These are phyloP conservation scores for Aeschynomene evenia DNA, from an alignment of 306 rosid genomes.

Conservation along the genomic window DNA sequence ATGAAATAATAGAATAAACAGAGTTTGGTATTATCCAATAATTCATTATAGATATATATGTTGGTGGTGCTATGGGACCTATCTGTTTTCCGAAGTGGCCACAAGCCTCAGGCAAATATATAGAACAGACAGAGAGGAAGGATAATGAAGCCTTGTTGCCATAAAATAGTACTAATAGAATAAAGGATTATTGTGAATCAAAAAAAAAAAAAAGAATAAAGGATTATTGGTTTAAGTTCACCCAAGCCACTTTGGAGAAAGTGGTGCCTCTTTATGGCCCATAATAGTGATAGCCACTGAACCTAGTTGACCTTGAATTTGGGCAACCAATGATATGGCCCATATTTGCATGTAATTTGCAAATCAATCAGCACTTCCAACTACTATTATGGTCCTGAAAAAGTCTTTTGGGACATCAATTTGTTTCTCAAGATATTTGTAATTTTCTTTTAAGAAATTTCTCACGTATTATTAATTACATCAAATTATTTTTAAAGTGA, in stretches of 20 bases:
- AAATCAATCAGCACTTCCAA: background rate
- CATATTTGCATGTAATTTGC: background rate
- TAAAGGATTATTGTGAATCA: no score
- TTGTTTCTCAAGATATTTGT: background rate
- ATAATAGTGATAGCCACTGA: slow-evolving; percentile 16
- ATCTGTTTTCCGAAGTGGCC: background rate
- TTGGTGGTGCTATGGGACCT: slow-evolving; percentile 14
- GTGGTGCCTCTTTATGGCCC: slow-evolving; percentile 12
- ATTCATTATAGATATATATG: background rate
- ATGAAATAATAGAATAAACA: no score
- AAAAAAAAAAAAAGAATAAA: no score
- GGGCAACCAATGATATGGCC: background rate
- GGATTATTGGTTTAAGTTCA: background rate
- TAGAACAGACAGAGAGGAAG: background rate
- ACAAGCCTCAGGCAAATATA: background rate
- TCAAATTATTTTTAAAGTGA: no score
- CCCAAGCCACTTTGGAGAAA: slow-evolving; percentile 25
- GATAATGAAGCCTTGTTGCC: background rate
- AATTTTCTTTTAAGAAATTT: no score
- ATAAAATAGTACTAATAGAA: no score
- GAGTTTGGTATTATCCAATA: background rate
- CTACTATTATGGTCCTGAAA: background rate
- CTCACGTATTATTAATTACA: background rate
- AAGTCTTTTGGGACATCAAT: background rate
- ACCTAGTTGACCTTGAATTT: background rate